Conservation (phyloP, 1,139 yeast genomes). For the Nematodospora anomalae region DNA sequence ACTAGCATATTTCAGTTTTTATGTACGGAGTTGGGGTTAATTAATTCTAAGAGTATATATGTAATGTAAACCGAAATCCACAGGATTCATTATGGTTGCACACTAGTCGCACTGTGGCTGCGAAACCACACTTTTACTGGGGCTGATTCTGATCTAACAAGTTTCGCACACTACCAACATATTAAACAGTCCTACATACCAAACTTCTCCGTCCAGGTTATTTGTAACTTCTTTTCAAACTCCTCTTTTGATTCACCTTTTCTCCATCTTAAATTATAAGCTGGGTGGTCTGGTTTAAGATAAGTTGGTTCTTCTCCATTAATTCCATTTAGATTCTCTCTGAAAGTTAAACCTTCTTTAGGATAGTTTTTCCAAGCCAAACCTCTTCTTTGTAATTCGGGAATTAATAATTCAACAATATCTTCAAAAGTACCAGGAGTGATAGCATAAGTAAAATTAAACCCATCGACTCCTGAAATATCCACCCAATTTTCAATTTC, state of each 20-base stretch:
- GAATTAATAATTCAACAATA: slow-evolving; percentile 24
- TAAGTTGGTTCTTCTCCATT: slow-evolving; percentile 19
- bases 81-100: no score
- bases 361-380: slow-evolving; percentile 30
- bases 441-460: slow-evolving; percentile 27
- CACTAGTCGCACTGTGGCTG: slow-evolving; percentile 11
- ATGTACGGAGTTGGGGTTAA: not conserved
- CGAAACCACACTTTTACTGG: slow-evolving; percentile 3
- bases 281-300: slow-evolving; percentile 32
- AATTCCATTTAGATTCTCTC: slow-evolving; percentile 25
- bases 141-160: no score
- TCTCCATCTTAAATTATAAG: slow-evolving; percentile 38
- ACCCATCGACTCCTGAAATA: slow-evolving; percentile 27
- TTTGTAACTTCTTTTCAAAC: slow-evolving; percentile 26
- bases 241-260: slow-evolving; percentile 34
- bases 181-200: slow-evolving; percentile 5
- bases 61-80: no score
- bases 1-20: slow-evolving; percentile 12
- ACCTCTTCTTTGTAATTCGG: slow-evolving; percentile 26
- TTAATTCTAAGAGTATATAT: slow-evolving; percentile 3
- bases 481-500: slow-evolving; percentile 30
- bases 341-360: slow-evolving; percentile 21
- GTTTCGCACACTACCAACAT: no score
- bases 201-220: slow-evolving; percentile 17
- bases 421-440: slow-evolving; percentile 29